Percentiles rank a stretch among this genome's conserved stretches.
These are phyloP conservation scores for Rhizomucor pusillus DNA, from an alignment of 371 early-diverging fungal genomes.

Conservation along the genomic window DNA sequence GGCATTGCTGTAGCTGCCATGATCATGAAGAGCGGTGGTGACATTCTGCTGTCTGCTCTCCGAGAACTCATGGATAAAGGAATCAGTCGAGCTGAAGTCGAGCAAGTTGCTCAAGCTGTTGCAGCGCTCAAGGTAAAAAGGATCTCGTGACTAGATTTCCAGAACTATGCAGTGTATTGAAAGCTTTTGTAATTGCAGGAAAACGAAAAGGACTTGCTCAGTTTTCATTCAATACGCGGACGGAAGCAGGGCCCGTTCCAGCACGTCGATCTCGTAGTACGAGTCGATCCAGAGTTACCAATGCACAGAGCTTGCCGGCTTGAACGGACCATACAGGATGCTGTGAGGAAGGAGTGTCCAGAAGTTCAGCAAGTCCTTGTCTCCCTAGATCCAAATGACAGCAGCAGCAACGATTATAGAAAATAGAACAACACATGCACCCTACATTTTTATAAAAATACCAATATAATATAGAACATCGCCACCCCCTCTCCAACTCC, in stretches of 20 bases:
- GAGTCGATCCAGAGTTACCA: constrained; percentile 26
- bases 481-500: no score
- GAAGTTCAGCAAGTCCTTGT: constrained; percentile 39
- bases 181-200: constrained; percentile 7
- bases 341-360: constrained; percentile 26
- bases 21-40: constrained; percentile 56
- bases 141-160: not conserved
- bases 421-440: no score
- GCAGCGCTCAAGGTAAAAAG: constrained; percentile 27
- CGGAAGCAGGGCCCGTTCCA: constrained; percentile 46
- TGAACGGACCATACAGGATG: constrained; percentile 24
- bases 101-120: constrained; percentile 7
- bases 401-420: not conserved
- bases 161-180: not conserved
- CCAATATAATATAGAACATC: no score
- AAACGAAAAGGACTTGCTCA: constrained; percentile 27
- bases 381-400: constrained; percentile 21
- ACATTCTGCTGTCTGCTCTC: constrained; percentile 40
- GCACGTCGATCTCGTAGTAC: constrained; percentile 41
- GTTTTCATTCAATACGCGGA: constrained; percentile 46
- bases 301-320: constrained; percentile 32
- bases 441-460: no score
- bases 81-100: constrained; percentile 8
- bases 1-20: constrained; percentile 62
- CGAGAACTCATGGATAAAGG: constrained; percentile 49